Conservation (phyloP, 495 filamentous ascomycete genomes). For the Hyaloscypha hepaticicola region DNA sequence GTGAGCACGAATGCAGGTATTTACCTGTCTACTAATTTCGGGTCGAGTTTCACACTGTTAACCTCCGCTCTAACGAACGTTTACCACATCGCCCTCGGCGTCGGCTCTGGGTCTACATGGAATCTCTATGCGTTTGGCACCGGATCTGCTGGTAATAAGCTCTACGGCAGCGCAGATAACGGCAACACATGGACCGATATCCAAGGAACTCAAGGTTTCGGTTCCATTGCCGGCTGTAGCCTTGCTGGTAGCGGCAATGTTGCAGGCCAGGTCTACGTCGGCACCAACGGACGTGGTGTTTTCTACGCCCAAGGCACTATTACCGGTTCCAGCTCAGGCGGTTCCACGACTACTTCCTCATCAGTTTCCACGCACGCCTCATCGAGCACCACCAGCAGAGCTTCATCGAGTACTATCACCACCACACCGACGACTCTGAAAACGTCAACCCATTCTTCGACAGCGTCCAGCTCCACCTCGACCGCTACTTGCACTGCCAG, state of each 20-base stretch:
- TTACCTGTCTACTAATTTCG: slow-evolving; percentile 51
- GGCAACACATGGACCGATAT: slow-evolving; percentile 53
- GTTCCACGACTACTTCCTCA: slow-evolving; percentile 9
- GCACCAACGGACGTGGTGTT: slow-evolving; percentile 58
- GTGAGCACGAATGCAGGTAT: slow-evolving; percentile 52
- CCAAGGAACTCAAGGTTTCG: slow-evolving; percentile 52
- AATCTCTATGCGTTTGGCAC: slow-evolving; percentile 25
- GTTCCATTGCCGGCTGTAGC: slow-evolving; percentile 43
- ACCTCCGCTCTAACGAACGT: slow-evolving; percentile 19
- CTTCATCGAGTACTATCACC: slow-evolving; percentile 20
- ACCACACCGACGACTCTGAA: slow-evolving; percentile 20
- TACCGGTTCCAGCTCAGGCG: no score
- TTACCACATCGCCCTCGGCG: slow-evolving; percentile 14
- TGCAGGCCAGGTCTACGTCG: slow-evolving; percentile 53
- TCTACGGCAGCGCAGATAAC: slow-evolving; percentile 51
- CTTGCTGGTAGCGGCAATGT: slow-evolving; percentile 49
- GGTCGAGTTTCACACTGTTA: slow-evolving; percentile 41
- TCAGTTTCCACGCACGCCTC: slow-evolving; percentile 15
- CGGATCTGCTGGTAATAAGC: slow-evolving; percentile 20
- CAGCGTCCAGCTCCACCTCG: slow-evolving; percentile 3
- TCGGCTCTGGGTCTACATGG: neutral
- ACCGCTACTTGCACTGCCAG: neutral
- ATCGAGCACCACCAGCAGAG: no score
- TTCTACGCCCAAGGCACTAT: slow-evolving; percentile 40
- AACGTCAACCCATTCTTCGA: slow-evolving; percentile 31